A percentile compares a stretch with the other conserved stretches of the same genome.
Evolutionary conservation across 2,329 filamentous ascomycete genomes (phyloP).

Genomic region (Emmonsia crescens): DNA sequence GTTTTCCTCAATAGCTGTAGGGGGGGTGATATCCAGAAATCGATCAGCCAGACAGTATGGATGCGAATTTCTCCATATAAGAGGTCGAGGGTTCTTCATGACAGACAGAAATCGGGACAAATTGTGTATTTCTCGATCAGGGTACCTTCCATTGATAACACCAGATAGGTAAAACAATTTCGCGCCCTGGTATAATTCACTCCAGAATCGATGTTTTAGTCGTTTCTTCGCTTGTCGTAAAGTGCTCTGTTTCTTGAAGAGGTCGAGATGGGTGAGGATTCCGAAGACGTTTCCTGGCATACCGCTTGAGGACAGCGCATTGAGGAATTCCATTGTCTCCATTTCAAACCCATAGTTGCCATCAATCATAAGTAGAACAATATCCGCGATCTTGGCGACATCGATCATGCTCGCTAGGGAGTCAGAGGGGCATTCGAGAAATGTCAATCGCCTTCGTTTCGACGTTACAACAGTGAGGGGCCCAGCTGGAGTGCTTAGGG

Average conservation of each 20-base stretch:
- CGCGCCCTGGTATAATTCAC: conserved; percentile 89
- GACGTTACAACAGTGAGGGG: conserved; percentile 94
- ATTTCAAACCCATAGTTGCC: conserved; percentile 99
- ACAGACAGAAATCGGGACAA: conserved; percentile 89
- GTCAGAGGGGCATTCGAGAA: conserved; percentile 89
- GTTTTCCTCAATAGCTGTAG: conserved; percentile 79
- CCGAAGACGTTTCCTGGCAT: conserved; percentile 99
- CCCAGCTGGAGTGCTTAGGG: conserved; percentile 75
- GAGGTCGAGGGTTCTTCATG: conserved; percentile 97
- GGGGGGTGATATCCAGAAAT: conserved; percentile 89
- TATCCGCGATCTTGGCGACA: conserved; percentile 92
- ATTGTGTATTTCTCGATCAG: conserved; percentile 93
- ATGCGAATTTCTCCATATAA: conserved; percentile 93
- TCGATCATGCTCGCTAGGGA: conserved; percentile 95
- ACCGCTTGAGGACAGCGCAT: conserved; percentile 81
- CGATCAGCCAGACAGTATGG: conserved; percentile 89
- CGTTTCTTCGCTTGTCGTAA: conserved; percentile 92
- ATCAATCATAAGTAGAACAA: conserved; percentile 95
- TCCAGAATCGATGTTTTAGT: conserved; percentile 92
- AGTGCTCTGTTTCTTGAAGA: conserved; percentile 88
- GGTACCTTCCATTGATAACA: conserved; percentile 92
- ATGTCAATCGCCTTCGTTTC: conserved; percentile 87
- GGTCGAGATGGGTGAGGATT: conserved; percentile 87
- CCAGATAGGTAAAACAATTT: conserved; percentile 96
- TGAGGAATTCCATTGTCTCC: conserved; percentile 99